Evolutionary conservation across 495 filamentous ascomycete species (phyloP), one percentile per base, ranked within the genome.

Genomic region (Talaromyces liani): DNA sequence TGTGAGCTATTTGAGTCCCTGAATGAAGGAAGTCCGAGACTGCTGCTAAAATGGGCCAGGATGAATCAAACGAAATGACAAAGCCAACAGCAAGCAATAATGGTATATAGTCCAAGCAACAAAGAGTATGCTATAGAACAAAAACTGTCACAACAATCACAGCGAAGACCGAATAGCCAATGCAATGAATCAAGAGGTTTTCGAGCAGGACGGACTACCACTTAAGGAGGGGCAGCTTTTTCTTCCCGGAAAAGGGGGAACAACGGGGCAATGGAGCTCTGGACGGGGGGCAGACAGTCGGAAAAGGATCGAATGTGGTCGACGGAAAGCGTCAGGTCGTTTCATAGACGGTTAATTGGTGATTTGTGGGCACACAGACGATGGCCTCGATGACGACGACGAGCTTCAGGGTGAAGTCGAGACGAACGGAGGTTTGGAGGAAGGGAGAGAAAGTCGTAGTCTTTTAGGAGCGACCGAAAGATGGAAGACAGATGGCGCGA

Each of bases 221-320:
- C 29, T 58, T 18, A 58, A 36, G 27, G 39, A 60, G 33, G 34
- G 58, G 39, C 34, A 60, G 58, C 20, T 47, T 45, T 27, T 27
- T 10, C 25, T 29, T 27, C 16, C 14, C 20, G 39, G 57, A 41
- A 60, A 51, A 55, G 70, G 70, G 66, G 70, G 31, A 25, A 36
- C 56, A 25, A 36, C 6, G 8, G 54, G 56, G 14, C n/a, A 68
- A 73, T 66, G 72, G 73, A 69, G 71, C 68, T 75, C 34, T 60
- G 66, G 27, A 39, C 68, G 51, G 64, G 63, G 58, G 65, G 63
- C 66, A 68, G 25, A 20, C 41, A 18, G 18, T 47, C 29, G 62
- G 66, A 70, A 69, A 78, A 75, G 69, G 72, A 76, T 70, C 73
- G 72, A 77, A 69, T 72, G 63, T 71, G 72, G 70, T 56, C 53